Base-by-base conservation (phyloP, 2,329 filamentous ascomycete species). In the Torrubiella hemipterigena region DNA sequence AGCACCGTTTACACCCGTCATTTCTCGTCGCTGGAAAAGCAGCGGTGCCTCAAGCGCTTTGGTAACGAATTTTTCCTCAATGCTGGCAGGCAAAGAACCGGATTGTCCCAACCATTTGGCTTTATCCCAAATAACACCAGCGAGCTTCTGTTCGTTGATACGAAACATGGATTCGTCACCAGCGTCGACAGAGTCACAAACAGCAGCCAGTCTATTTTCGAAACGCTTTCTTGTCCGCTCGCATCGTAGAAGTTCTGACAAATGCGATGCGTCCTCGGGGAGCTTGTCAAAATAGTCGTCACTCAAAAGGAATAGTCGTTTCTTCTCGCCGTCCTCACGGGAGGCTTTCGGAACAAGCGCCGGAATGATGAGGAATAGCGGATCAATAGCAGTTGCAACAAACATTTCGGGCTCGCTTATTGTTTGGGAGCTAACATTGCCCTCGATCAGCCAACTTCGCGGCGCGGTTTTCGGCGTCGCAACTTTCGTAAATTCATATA, bases 111-210 rank as follows among this genome's bases (percentile, higher is more conserved):
- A 80, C 5, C 64, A 65, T 38, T 67, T 65, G 5, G 86, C 85
- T 53, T 95, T 96, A 13, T 55, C 48, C 6, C 87, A 39, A 1
- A 96, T 48, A 33, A 78, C 65, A 3, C 54, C 48, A 6, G 80
- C 47, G 1, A 95, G 67, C 49, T 86, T 93, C 10, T 65, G 58
- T 45, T 81, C 69, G 43, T 67, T 91, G 16, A 93, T 59, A 10
- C 85, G 74, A 54, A 81, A 94, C 82, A 95, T 85, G 33, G 60
- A 73, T 52, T 95, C 86, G 37, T 83, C 82, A 11, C 81, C 83
- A 1, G 81, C 82, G 20, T 91, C 80, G 9, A 93, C 80, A 0
- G 69, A 79, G 45, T 95, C 86, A 55, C 87, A 93, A 5, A 91
- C 65, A 2, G 61, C 65, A 2, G 63, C 66, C 59, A 93, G 77